These are phyloP conservation scores for Pseudozyma tsukubaensis DNA, from an alignment of 1,284 basidiomycete genomes.

Conservation along the genomic window DNA sequence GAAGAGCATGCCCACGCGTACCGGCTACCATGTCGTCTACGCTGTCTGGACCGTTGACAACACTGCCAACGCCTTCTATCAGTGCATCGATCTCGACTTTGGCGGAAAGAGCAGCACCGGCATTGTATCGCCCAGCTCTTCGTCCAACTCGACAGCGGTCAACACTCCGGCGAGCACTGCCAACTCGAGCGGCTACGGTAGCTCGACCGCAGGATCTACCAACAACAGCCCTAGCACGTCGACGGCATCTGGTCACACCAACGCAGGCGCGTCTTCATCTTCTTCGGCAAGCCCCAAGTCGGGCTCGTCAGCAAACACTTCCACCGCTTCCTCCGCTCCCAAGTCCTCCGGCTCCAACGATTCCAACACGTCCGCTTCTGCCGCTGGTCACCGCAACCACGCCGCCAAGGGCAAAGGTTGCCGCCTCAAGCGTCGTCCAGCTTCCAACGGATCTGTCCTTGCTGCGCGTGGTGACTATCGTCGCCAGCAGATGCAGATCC, in stretches of 20 bases:
- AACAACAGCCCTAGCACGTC: not conserved
- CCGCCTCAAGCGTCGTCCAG: slow-evolving; percentile 29
- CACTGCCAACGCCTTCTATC: slow-evolving; percentile 49
- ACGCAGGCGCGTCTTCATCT: slow-evolving; percentile 3
- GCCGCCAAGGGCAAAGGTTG: slow-evolving; percentile 11
- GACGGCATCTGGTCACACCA: not conserved
- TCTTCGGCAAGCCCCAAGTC: slow-evolving; percentile 6
- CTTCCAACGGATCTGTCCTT: slow-evolving; percentile 17
- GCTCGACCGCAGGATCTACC: not conserved
- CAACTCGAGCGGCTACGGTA: not conserved
- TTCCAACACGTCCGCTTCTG: not conserved
- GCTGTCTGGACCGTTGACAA: slow-evolving; percentile 52
- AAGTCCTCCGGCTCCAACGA: not conserved
- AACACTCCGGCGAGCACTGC: slow-evolving; percentile 8
- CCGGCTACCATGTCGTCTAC: slow-evolving; percentile 46
- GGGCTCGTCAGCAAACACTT: slow-evolving; percentile 5
- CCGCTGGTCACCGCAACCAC: slow-evolving; percentile 14
- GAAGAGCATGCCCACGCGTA: slow-evolving; percentile 29
- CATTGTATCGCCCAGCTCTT: not conserved
- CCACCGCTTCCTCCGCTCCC: slow-evolving; percentile 1
- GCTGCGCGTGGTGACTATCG: slow-evolving; percentile 26
- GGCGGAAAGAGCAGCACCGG: slow-evolving; percentile 13
- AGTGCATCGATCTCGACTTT: slow-evolving; percentile 53
- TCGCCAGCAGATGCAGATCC: slow-evolving; percentile 15
- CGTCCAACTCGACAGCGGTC: slow-evolving; percentile 1